Evolutionary conservation across 495 filamentous ascomycete species (phyloP).

Genomic region (Cladorrhinum samala): DNA sequence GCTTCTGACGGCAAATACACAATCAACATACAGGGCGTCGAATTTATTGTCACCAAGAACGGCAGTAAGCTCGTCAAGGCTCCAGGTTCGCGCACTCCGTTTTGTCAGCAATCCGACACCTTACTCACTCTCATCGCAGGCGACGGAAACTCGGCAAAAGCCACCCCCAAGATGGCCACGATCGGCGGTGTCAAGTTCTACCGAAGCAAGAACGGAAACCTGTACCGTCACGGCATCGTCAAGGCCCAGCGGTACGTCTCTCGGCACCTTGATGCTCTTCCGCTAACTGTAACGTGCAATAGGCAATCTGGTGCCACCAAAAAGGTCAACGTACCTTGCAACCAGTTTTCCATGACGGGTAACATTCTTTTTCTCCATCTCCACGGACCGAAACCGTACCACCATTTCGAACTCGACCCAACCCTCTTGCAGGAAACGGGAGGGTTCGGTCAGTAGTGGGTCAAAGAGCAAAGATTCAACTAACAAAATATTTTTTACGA

Average conservation of each 20-base stretch:
- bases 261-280: not conserved
- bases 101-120: too few species aligned
- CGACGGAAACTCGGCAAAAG: slow-evolving; percentile 55
- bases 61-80: slow-evolving; percentile 81
- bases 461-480: slow-evolving; percentile 24
- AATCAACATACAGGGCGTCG: slow-evolving; percentile 66
- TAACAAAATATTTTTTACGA: slow-evolving; percentile 33
- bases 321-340: slow-evolving; percentile 77
- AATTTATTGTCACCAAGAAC: slow-evolving; percentile 66
- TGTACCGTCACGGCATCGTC: slow-evolving; percentile 69
- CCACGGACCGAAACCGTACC: slow-evolving; percentile 21
- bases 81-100: slow-evolving; percentile 62
- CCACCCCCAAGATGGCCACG: slow-evolving; percentile 71
- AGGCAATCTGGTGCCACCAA: slow-evolving; percentile 46
- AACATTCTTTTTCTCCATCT: slow-evolving; percentile 42
- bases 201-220: slow-evolving; percentile 85
- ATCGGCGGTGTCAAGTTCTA: slow-evolving; percentile 82
- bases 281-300: slow-evolving; percentile 20
- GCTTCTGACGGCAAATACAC: slow-evolving; percentile 47
- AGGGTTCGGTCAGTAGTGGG: slow-evolving; percentile 15
- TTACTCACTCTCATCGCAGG: slow-evolving; percentile 60
- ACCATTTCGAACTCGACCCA: slow-evolving; percentile 8
- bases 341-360: slow-evolving; percentile 88
- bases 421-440: too few species aligned
- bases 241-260: slow-evolving; percentile 59